phyloP scores from a whole-genome alignment of 2,329 filamentous ascomycete species.

The Diaporthe destruens region DNA sequence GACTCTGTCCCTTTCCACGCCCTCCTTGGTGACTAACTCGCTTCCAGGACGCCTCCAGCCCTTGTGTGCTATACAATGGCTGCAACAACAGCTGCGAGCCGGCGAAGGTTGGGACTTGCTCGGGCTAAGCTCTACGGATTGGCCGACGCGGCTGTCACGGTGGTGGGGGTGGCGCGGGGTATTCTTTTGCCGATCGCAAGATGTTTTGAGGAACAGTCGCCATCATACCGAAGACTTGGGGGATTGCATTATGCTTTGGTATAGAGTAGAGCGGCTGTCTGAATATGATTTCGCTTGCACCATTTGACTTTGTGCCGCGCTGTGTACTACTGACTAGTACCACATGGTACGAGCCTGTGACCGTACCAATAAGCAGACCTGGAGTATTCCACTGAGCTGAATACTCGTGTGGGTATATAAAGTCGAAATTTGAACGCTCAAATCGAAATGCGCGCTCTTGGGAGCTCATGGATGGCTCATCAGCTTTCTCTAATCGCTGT shows the following conservation, averaged over 20 bases:
- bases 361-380: too few relatives aligned
- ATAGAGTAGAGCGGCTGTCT: neutral
- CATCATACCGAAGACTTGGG: neutral
- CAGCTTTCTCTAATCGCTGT: too few relatives aligned
- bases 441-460: too few relatives aligned
- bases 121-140: neutral
- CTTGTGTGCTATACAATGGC: conserved; percentile 37
- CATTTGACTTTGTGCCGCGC: neutral
- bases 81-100: conserved; percentile 39
- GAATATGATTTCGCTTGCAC: neutral
- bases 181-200: neutral
- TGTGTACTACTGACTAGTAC: neutral
- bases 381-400: rapidly evolving
- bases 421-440: neutral
- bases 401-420: too few relatives aligned
- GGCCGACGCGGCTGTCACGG: too few relatives aligned
- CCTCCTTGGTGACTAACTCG: too few relatives aligned
- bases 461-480: too few relatives aligned
- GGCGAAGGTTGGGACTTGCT: neutral
- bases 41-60: conserved; percentile 22
- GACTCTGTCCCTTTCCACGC: too few relatives aligned
- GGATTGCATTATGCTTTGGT: neutral
- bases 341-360: rapidly evolving
- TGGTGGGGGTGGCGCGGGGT: neutral
- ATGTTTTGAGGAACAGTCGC: neutral